Evolutionary conservation across 345 rosid genomes (phyloP), one percentile per base, ranked within the genome.

Genomic region (Hibiscus syriacus): DNA sequence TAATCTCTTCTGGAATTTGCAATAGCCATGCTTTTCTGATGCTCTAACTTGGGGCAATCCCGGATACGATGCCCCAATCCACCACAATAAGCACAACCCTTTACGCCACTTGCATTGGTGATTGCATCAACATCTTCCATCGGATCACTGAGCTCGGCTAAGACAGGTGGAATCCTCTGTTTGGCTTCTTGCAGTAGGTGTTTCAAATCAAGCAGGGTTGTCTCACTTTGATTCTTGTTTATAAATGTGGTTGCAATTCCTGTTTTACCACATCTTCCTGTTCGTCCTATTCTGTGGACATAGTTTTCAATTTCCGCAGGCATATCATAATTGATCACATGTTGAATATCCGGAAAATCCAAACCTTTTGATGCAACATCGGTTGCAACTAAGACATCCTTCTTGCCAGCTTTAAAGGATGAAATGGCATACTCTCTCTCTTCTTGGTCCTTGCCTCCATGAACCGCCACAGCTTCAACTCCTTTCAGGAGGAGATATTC

Each of bases 361-460:
- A 92, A 68, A 57, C 97, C 97, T 75, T 92, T 92, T 20, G 97
- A 92, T 52, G 92, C 98, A 70, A 90, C 96, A 80, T 92, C 97
- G 0, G 96, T 92, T 0, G 96, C 98, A 9, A 92, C 97, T 76
- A 92, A 76, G 53, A 88, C 93, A 66, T 92, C 98, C 73, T 92
- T 90, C 70, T 84, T 80, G 48, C 97, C 83, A 0, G 97, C 85
- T 78, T 90, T 92, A 39, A 92, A 90, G 6, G 97, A 87, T 46
- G 92, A 77, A 69, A 90, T 90, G 6, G 98, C 93, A 48, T 90
- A 80, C 67, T 90, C 98, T 79, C n/a, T n/a, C 98, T 83, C 72
- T 90, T 88, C 96, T 80, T 90, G 98, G 80, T 90, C 96, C 70
- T 92, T 90, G 36, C 96, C 97, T 72, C 98, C 97, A 75, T 92